Percentiles rank a stretch among this genome's conserved stretches.
These are phyloP conservation scores for Dipodascopsis tothii DNA, from an alignment of 805 yeast genomes.

Conservation along the genomic window DNA sequence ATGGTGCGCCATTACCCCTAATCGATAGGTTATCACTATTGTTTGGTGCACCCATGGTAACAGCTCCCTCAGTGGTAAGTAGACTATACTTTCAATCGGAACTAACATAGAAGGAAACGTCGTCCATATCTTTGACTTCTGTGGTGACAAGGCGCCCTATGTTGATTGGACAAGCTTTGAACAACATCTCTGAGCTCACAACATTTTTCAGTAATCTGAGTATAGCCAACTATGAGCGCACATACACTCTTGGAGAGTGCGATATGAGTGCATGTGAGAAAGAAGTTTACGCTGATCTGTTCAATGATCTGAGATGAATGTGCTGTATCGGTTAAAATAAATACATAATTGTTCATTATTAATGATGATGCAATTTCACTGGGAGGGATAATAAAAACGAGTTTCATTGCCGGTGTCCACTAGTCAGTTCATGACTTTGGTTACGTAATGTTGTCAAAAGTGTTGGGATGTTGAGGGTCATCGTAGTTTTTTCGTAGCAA, in stretches of 20 bases:
- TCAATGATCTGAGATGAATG: neutral
- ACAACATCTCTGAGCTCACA: slow-evolving; percentile 43
- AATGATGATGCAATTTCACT: no score
- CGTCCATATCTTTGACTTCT: slow-evolving; percentile 6
- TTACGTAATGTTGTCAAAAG: no score
- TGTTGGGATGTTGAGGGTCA: no score
- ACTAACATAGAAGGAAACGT: slow-evolving; percentile 1
- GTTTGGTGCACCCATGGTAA: slow-evolving; percentile 26
- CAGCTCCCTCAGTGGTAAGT: slow-evolving; percentile 25
- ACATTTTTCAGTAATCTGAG: slow-evolving; percentile 62
- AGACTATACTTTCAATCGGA: neutral
- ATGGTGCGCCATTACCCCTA: slow-evolving; percentile 26
- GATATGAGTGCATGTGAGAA: slow-evolving; percentile 11
- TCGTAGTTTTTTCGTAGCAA: neutral
- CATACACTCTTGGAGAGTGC: slow-evolving; percentile 12
- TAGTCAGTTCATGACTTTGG: no score
- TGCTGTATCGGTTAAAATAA: no score
- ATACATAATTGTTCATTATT: no score
- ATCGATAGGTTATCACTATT: slow-evolving; percentile 41
- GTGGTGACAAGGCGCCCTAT: slow-evolving; percentile 37
- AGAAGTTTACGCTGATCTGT: slow-evolving; percentile 18
- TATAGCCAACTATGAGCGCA: slow-evolving; percentile 29
- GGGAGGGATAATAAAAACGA: no score
- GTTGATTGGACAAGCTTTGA: slow-evolving; percentile 32
- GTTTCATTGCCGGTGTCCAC: no score